Percentiles rank a stretch among this genome's conserved stretches.
Evolutionary conservation across 169 alveolate genomes (phyloP).

Genomic region (Plasmodium yoelii): DNA sequence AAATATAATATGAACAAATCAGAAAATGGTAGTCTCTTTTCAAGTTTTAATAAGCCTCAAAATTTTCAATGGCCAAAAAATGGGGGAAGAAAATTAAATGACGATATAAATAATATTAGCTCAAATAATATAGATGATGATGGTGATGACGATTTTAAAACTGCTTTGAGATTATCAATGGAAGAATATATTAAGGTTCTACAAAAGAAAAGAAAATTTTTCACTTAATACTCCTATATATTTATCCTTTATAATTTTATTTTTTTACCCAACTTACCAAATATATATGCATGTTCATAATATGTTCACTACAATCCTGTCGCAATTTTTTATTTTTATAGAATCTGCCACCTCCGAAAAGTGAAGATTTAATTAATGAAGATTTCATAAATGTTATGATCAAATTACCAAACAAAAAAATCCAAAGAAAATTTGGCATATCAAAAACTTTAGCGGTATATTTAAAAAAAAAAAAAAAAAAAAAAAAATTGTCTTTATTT

Average conservation of each 20-base stretch:
- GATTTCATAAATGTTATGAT: conserved; percentile 47
- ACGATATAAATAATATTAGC: conserved; percentile 9
- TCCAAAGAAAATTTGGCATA: conserved; percentile 29
- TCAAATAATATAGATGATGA: conserved; percentile 40
- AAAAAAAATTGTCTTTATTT: no score
- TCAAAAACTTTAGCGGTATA: conserved; percentile 48
- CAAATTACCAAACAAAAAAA: conserved; percentile 44
- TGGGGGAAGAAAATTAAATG: conserved; percentile 70
- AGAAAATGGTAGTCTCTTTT: conserved; percentile 14
- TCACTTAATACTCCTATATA: not conserved
- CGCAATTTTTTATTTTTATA: not conserved
- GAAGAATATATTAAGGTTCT: conserved; percentile 65
- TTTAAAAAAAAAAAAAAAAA: not conserved
- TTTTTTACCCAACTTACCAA: no score
- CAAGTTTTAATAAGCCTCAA: conserved; percentile 8
- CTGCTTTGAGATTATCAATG: conserved; percentile 59
- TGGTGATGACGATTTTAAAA: conserved; percentile 61
- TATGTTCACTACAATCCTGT: no score
- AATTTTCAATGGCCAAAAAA: conserved; percentile 71
- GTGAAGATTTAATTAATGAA: conserved; percentile 24
- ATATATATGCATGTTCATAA: not conserved
- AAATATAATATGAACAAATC: conserved; percentile 5
- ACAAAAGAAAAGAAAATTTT: not conserved
- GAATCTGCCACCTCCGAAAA: conserved; percentile 59
- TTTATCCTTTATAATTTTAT: no score